Conservation (phyloP, 495 filamentous ascomycete species). For the Penicillium mononematosum region DNA sequence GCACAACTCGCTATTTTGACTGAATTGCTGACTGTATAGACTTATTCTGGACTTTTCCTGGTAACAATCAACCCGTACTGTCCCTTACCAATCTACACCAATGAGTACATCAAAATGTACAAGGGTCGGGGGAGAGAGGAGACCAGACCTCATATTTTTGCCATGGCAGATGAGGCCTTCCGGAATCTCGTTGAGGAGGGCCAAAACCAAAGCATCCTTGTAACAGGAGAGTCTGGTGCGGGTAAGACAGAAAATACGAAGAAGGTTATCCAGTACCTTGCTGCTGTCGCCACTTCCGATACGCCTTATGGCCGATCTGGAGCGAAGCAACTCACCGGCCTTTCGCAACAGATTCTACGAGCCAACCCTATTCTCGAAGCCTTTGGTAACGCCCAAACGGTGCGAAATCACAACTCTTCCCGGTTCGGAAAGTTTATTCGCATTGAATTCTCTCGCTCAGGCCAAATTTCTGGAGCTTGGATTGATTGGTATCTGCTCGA, state of each 20-base stretch:
- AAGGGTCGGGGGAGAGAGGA: conserved; percentile 86
- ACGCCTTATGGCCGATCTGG: conserved; percentile 63
- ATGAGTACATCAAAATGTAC: conserved; percentile 97
- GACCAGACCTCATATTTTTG: conserved; percentile 95
- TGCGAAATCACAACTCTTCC: conserved; percentile 97
- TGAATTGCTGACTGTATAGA: conserved; percentile 45
- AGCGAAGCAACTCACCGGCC: conserved; percentile 69
- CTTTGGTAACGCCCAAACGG: conserved; percentile 97
- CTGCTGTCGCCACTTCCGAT: conserved; percentile 85
- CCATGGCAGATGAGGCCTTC: conserved; percentile 97
- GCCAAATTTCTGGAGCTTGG: conserved; percentile 91
- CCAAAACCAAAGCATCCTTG: conserved; percentile 94
- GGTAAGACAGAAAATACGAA: conserved; percentile 99
- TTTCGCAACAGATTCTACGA: conserved; percentile 95
- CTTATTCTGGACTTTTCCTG: conserved; percentile 95
- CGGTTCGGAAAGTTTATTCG: conserved; percentile 99
- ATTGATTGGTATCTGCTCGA: conserved; percentile 99
- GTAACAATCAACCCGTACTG: conserved; percentile 98
- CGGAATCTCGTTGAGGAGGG: conserved; percentile 93
- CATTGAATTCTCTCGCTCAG: conserved; percentile 88
- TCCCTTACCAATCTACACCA: conserved; percentile 89
- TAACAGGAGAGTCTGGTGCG: conserved; percentile 97
- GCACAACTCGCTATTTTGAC: background rate
- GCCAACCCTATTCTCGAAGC: conserved; percentile 98
- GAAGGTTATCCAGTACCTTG: conserved; percentile 98